Conservation (phyloP, 2,329 filamentous ascomycete genomes). For the Fusarium sp. region DNA sequence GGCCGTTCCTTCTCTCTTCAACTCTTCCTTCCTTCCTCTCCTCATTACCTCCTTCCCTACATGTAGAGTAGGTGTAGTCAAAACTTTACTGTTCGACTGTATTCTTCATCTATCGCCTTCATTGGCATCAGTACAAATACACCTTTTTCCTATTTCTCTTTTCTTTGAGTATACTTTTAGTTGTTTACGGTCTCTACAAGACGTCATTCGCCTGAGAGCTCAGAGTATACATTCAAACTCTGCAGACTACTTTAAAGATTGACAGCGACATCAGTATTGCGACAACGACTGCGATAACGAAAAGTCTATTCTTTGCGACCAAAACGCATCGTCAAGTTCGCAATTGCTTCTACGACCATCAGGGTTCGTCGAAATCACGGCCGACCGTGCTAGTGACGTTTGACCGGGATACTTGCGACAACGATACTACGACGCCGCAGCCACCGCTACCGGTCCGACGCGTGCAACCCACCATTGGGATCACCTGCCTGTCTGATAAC, state of each 20-base stretch:
- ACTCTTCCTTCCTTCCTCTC: constrained; percentile 32
- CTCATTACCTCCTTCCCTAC: constrained; percentile 16
- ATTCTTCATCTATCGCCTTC: constrained; percentile 4
- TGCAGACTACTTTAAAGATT: constrained; percentile 17
- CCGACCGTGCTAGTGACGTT: constrained; percentile 15
- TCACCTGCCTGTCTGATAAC: constrained; percentile 17
- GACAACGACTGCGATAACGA: neutral
- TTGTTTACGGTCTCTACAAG: constrained; percentile 26
- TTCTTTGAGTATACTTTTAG: constrained; percentile 18
- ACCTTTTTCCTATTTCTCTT: neutral
- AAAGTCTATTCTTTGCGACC: neutral
- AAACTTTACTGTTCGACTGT: constrained; percentile 9
- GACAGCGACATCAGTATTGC: constrained; percentile 11
- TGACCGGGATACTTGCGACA: constrained; percentile 38
- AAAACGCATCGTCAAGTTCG: neutral
- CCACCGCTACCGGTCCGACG: constrained; percentile 36
- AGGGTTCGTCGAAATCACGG: constrained; percentile 10
- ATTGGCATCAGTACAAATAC: constrained; percentile 1
- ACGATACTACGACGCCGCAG: constrained; percentile 29
- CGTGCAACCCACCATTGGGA: constrained; percentile 31
- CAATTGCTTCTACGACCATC: constrained; percentile 17
- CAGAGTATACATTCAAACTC: constrained; percentile 14
- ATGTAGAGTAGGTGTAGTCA: constrained; percentile 8
- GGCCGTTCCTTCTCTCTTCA: constrained; percentile 22
- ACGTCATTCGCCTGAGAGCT: constrained; percentile 15